These are phyloP conservation scores for Phylloporus arenicola DNA, from an alignment of 768 basidiomycete genomes.

Conservation along the genomic window DNA sequence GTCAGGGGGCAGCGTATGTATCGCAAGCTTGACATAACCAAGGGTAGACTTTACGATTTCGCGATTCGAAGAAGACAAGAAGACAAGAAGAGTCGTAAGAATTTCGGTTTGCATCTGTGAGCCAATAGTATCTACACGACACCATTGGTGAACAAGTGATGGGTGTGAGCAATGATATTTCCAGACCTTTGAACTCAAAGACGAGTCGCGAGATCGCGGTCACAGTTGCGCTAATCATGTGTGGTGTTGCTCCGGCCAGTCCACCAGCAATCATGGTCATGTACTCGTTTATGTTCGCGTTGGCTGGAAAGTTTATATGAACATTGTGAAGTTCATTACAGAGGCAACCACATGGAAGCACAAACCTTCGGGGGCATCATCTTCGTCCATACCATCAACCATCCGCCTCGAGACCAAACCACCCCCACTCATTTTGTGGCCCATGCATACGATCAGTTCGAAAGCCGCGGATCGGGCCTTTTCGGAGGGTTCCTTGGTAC, in stretches of 20 bases:
- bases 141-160: background rate
- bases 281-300: conserved; percentile 83
- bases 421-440: conserved; percentile 82
- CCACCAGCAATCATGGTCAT: conserved; percentile 97
- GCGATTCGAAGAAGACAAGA: conserved; percentile 89
- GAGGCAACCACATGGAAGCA: background rate
- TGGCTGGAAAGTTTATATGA: conserved; percentile 35
- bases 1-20: conserved; percentile 74
- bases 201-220: conserved; percentile 90
- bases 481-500: conserved; percentile 95
- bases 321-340: conserved; percentile 1
- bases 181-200: conserved; percentile 89
- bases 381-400: conserved; percentile 82
- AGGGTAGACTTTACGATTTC: conserved; percentile 97
- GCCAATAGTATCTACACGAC: conserved; percentile 56
- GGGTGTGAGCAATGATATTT: background rate
- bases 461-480: conserved; percentile 87
- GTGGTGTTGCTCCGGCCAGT: conserved; percentile 85
- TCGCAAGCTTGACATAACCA: conserved; percentile 89
- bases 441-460: conserved; percentile 87
- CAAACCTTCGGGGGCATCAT: conserved; percentile 42
- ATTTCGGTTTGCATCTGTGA: conserved; percentile 75
- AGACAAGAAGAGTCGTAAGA: conserved; percentile 79
- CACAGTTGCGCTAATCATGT: conserved; percentile 97
- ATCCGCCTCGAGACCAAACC: conserved; percentile 74